Conservation (phyloP, 225 moss, liverwort and hornwort genomes). For the Asterella californica region DNA sequence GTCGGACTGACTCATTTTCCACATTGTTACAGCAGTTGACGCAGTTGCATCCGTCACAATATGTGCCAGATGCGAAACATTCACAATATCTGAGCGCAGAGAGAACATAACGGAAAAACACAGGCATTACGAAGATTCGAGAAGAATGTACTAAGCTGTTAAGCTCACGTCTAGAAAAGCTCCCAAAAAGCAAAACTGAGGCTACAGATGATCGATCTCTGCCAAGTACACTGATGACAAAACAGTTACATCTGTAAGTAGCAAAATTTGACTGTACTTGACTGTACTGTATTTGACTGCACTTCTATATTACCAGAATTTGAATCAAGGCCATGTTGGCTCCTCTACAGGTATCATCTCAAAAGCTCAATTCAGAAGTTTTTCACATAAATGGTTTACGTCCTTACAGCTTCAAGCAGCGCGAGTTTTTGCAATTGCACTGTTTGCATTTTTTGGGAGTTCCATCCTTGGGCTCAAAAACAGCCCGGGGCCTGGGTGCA, state of each 20-base stretch:
- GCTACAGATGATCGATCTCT: neutral
- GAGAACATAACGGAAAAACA: neutral
- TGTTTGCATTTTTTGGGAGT: conserved; percentile 85
- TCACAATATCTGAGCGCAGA: conserved; percentile 72
- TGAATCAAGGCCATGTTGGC: neutral
- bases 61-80: conserved; percentile 94
- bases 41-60: conserved; percentile 93
- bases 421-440: conserved; percentile 95
- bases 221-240: neutral
- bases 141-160: neutral
- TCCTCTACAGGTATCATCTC: neutral
- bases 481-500: conserved; percentile 50
- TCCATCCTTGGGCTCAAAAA: conserved; percentile 60
- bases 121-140: neutral
- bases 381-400: neutral
- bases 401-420: conserved; percentile 83
- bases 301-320: neutral
- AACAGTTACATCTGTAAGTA: neutral
- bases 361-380: neutral
- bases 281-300: too few species aligned
- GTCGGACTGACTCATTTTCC: conserved; percentile 78
- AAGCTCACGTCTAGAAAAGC: neutral
- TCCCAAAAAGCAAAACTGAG: neutral
- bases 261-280: neutral
- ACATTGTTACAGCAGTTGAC: conserved; percentile 91